Evolutionary conservation across 108 stramenopile species (phyloP).

Genomic region (Fragilariopsis cylindrus): DNA sequence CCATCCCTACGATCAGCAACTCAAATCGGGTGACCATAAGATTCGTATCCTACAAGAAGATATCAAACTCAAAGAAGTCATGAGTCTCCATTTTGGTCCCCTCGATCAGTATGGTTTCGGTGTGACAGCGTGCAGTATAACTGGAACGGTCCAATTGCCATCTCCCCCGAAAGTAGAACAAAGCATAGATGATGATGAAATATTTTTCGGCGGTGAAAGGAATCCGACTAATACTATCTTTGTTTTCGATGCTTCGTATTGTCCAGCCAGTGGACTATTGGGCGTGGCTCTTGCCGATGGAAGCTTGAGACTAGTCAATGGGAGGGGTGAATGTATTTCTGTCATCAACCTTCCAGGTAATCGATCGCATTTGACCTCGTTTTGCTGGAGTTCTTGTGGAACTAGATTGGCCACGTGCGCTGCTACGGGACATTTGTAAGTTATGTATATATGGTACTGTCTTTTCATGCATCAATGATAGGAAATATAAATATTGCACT

Average conservation of each 20-base stretch:
- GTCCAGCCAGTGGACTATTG: slow-evolving; percentile 63
- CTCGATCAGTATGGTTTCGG: slow-evolving; percentile 44
- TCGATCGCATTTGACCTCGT: slow-evolving; percentile 73
- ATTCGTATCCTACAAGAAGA: slow-evolving; percentile 20
- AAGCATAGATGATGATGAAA: slow-evolving; percentile 12
- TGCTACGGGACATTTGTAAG: slow-evolving; percentile 67
- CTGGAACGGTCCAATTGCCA: slow-evolving; percentile 30
- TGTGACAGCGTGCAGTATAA: slow-evolving; percentile 45
- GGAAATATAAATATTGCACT: too few relatives aligned
- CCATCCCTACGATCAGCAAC: slow-evolving; percentile 8
- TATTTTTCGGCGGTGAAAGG: slow-evolving; percentile 72
- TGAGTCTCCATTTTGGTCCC: slow-evolving; percentile 53
- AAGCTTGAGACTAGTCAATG: slow-evolving; percentile 62
- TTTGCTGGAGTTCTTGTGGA: slow-evolving; percentile 77
- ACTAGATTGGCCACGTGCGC: slow-evolving; percentile 71
- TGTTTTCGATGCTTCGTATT: slow-evolving; percentile 83
- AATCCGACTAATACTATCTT: slow-evolving; percentile 78
- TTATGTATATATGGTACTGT: too few relatives aligned
- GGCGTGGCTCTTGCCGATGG: slow-evolving; percentile 87
- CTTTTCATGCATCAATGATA: slow-evolving; percentile 19
- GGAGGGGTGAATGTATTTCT: slow-evolving; percentile 61
- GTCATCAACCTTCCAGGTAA: slow-evolving; percentile 51
- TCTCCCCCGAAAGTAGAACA: slow-evolving; percentile 27
- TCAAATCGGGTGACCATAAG: slow-evolving; percentile 13
- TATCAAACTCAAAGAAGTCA: slow-evolving; percentile 45